A percentile compares a stretch with the other conserved stretches of the same genome.
phyloP scores from a whole-genome alignment of 805 yeast genomes.

The Candida stauntonica region DNA sequence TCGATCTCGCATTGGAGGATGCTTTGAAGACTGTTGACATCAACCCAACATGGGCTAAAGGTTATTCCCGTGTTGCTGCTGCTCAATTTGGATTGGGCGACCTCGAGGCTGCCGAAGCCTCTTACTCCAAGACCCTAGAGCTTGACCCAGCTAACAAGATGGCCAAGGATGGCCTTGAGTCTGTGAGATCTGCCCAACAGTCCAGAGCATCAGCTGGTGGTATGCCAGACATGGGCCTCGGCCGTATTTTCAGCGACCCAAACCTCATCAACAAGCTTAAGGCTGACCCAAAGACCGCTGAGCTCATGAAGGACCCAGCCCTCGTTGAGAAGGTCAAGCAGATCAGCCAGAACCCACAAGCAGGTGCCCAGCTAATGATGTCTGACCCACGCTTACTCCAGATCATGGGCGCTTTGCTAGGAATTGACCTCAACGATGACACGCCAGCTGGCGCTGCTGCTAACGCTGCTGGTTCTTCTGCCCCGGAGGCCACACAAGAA shows the following conservation, averaged over 20 bases:
- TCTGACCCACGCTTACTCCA: constrained; percentile 86
- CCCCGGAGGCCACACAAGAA: constrained; percentile 9
- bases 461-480: constrained; percentile 23
- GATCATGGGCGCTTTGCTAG: constrained; percentile 79
- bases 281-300: constrained; percentile 82
- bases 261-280: constrained; percentile 68
- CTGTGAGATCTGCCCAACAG: constrained; percentile 59
- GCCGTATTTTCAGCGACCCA: constrained; percentile 77
- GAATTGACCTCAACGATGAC: constrained; percentile 57
- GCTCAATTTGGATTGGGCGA: constrained; percentile 87
- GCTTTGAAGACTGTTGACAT: constrained; percentile 80
- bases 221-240: constrained; percentile 68
- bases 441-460: constrained; percentile 18
- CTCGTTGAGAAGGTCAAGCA: constrained; percentile 64
- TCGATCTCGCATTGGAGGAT: constrained; percentile 70
- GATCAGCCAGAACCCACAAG: constrained; percentile 69
- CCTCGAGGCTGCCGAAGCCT: constrained; percentile 64
- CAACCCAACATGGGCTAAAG: constrained; percentile 91
- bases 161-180: constrained; percentile 77
- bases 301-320: constrained; percentile 80
- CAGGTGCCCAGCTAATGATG: constrained; percentile 64
- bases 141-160: constrained; percentile 77
- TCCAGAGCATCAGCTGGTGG: constrained; percentile 31
- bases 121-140: constrained; percentile 76
- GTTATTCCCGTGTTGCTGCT: constrained; percentile 89